Percentiles rank a stretch among this genome's conserved stretches.
Evolutionary conservation across 257 asterid species (phyloP).

Genomic region (Perilla frutescens): DNA sequence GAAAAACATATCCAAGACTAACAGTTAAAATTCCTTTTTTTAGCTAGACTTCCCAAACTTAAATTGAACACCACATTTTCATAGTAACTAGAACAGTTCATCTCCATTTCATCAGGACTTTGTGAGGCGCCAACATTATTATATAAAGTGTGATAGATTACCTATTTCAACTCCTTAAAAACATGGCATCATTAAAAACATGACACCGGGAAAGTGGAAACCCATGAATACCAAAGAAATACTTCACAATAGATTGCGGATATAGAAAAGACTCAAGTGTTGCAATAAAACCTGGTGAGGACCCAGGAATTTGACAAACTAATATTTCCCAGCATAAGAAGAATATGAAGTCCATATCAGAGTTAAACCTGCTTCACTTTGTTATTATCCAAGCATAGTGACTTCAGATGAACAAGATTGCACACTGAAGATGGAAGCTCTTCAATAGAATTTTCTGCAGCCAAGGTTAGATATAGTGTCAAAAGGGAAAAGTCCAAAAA

Average conservation of each 20-base stretch:
- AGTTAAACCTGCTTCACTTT: constrained; percentile 73
- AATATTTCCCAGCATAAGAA: constrained; percentile 17
- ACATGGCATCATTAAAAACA: background rate
- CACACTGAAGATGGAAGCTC: constrained; percentile 90
- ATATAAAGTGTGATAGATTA: background rate
- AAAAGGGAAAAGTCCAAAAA: constrained; percentile 22
- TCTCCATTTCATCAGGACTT: too few species aligned
- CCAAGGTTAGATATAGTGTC: constrained; percentile 17
- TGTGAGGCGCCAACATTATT: background rate
- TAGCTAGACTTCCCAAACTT: constrained; percentile 1
- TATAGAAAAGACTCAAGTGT: background rate
- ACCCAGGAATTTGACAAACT: background rate
- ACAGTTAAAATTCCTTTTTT: constrained; percentile 1
- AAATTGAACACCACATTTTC: too few species aligned
- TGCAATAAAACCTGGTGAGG: constrained; percentile 7
- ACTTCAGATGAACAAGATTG: constrained; percentile 85
- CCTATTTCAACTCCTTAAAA: constrained; percentile 14
- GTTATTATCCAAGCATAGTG: constrained; percentile 83
- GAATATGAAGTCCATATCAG: constrained; percentile 28
- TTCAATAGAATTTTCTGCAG: constrained; percentile 80
- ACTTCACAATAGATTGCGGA: background rate
- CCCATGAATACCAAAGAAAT: constrained; percentile 2
- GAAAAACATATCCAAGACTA: background rate
- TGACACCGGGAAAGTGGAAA: constrained; percentile 4
- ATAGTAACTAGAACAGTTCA: too few species aligned